Percentiles rank a stretch among this genome's conserved stretches.
phyloP scores from a whole-genome alignment of 768 basidiomycete species.

The Suillus luteus region DNA sequence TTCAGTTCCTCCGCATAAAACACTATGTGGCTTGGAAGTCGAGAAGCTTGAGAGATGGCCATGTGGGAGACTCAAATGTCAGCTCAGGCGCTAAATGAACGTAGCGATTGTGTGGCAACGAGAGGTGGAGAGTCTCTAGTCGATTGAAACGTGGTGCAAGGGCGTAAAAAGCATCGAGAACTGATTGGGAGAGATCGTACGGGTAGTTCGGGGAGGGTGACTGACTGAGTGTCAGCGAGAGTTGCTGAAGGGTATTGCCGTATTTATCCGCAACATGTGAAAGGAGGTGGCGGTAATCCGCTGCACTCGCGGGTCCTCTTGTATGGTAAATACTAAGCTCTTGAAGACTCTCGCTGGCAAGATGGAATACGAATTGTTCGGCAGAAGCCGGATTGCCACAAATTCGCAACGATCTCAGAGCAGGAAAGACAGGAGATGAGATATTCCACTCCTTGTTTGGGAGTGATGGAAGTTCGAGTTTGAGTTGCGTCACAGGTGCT shows the following conservation, averaged over 20 bases:
- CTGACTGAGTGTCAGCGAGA: neutral
- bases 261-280: neutral
- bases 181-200: conserved; percentile 4
- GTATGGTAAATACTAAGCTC: conserved; percentile 1
- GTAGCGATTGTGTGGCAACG: neutral
- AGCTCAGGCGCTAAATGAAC: conserved; percentile 2
- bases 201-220: neutral
- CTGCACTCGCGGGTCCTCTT: neutral
- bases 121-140: conserved; percentile 1
- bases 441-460: conserved; percentile 1
- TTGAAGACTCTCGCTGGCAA: neutral
- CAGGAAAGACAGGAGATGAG: neutral
- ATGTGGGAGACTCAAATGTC: conserved; percentile 2
- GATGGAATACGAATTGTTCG: neutral
- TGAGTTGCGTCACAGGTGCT: conserved; percentile 1
- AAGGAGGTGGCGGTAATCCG: neutral
- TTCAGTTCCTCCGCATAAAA: neutral
- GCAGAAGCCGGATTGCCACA: conserved; percentile 3
- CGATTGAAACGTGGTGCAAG: neutral
- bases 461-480: conserved; percentile 1
- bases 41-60: conserved; percentile 1
- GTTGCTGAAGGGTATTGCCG: neutral
- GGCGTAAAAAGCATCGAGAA: neutral
- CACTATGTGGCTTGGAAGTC: neutral
- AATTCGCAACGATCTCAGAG: neutral